A percentile compares a stretch with the other conserved stretches of the same genome.
These are phyloP conservation scores for Smallanthus sonchifolius DNA, from an alignment of 129 eudicot species.

Conservation along the genomic window DNA sequence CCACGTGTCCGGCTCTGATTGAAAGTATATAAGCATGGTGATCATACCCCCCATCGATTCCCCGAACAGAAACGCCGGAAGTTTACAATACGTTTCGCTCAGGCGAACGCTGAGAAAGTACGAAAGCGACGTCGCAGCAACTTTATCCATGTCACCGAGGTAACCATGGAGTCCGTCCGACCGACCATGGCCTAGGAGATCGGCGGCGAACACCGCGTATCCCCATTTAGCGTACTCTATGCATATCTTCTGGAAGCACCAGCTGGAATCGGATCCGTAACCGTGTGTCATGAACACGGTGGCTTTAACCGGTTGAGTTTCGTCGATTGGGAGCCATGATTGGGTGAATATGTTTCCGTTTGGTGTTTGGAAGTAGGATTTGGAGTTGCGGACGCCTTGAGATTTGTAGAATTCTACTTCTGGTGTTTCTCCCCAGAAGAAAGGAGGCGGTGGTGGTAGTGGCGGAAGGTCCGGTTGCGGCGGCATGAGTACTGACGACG, in stretches of 20 bases:
- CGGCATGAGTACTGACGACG: slow-evolving; percentile 18
- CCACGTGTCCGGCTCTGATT: slow-evolving; percentile 64
- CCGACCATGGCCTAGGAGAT: slow-evolving; percentile 73
- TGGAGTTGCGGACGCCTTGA: slow-evolving; percentile 54
- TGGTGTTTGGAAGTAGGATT: slow-evolving; percentile 59
- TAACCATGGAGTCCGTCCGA: slow-evolving; percentile 71
- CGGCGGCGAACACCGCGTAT: slow-evolving; percentile 79
- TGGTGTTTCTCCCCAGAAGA: slow-evolving; percentile 79
- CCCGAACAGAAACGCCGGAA: slow-evolving; percentile 76
- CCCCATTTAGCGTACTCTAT: slow-evolving; percentile 80
- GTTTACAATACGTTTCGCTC: slow-evolving; percentile 44
- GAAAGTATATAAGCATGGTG: slow-evolving; percentile 69
- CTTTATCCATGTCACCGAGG: slow-evolving; percentile 59
- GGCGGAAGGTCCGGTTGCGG: slow-evolving; percentile 24
- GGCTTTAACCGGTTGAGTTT: slow-evolving; percentile 41
- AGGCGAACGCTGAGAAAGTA: slow-evolving; percentile 43
- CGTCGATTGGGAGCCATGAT: slow-evolving; percentile 54
- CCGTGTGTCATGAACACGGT: slow-evolving; percentile 77
- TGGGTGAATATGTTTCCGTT: slow-evolving; percentile 68
- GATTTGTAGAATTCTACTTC: slow-evolving; percentile 69
- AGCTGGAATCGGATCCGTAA: slow-evolving; percentile 70
- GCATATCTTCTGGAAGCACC: slow-evolving; percentile 80
- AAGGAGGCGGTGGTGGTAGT: slow-evolving; percentile 34
- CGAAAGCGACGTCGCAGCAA: slow-evolving; percentile 43
- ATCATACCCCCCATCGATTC: slow-evolving; percentile 75